These are phyloP conservation scores for Ceratobasidium sp. DNA, from an alignment of 1,284 basidiomycete genomes.

Conservation along the genomic window DNA sequence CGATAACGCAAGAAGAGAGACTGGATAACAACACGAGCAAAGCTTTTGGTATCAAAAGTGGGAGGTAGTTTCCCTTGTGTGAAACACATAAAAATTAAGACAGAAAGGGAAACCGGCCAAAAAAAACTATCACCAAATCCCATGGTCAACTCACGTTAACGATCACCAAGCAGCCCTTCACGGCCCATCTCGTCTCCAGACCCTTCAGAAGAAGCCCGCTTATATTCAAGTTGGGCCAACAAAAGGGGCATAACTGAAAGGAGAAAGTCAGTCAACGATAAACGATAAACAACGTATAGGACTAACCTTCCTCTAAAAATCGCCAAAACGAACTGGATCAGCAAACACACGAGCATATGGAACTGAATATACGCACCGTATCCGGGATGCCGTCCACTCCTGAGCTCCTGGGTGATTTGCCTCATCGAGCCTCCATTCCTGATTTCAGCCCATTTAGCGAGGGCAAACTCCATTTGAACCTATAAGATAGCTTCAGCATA, in stretches of 20 bases:
- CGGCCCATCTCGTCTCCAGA: constrained; percentile 29
- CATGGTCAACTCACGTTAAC: background rate
- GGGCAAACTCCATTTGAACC: constrained; percentile 79
- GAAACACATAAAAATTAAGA: background rate
- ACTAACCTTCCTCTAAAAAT: constrained; percentile 65
- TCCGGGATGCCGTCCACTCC: constrained; percentile 79
- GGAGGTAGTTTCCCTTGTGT: background rate
- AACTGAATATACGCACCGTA: constrained; percentile 56
- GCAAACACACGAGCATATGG: background rate
- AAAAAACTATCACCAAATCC: constrained; percentile 1
- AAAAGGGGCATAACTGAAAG: constrained; percentile 73
- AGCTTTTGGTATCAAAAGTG: background rate
- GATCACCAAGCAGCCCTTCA: constrained; percentile 16
- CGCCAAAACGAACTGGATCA: background rate
- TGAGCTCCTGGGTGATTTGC: constrained; percentile 82
- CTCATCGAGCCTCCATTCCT: constrained; percentile 81
- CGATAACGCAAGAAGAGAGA: background rate
- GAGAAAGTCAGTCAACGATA: background rate
- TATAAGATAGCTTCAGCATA: constrained; percentile 45
- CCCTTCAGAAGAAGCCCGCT: constrained; percentile 48
- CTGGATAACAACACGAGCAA: background rate
- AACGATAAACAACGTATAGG: constrained; percentile 11
- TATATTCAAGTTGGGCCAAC: constrained; percentile 68
- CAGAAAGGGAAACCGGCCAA: background rate
- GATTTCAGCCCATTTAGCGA: constrained; percentile 82